Percentiles rank a stretch among this genome's conserved stretches.
These are phyloP conservation scores for Lentinula sp. DNA, from an alignment of 768 basidiomycete species.

Conservation along the genomic window DNA sequence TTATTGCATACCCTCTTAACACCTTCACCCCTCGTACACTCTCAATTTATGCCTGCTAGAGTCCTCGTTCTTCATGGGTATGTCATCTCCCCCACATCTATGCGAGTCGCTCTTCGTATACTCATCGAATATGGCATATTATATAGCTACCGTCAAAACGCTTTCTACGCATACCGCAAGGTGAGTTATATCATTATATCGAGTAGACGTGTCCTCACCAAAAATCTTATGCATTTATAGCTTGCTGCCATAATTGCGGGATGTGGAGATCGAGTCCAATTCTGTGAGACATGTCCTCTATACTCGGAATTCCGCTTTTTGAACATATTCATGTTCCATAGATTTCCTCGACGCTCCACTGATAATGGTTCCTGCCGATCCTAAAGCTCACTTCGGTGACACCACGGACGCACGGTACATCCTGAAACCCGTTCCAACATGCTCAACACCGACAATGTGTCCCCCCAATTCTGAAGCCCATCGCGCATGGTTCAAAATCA, in stretches of 20 bases:
- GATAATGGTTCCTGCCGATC: background rate
- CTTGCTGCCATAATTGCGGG: background rate
- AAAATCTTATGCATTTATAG: background rate
- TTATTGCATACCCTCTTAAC: background rate
- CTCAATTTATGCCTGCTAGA: background rate
- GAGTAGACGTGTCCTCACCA: background rate
- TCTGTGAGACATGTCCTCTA: background rate
- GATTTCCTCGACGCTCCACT: constrained; percentile 4
- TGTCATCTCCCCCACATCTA: background rate
- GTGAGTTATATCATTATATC: background rate
- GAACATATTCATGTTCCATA: background rate
- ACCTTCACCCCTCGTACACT: background rate
- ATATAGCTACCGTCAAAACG: background rate
- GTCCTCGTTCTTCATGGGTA: constrained; percentile 4
- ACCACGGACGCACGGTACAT: background rate
- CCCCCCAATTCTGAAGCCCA: background rate
- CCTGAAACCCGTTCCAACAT: background rate
- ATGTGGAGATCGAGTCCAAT: background rate
- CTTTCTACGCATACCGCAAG: background rate
- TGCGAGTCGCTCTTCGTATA: background rate
- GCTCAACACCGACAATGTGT: constrained; percentile 4
- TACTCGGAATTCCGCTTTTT: background rate
- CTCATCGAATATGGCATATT: background rate
- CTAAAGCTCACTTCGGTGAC: background rate
- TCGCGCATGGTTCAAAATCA: constrained; percentile 5